phyloP scores from a whole-genome alignment of 495 filamentous ascomycete genomes.

The Symbiotaphrina buchneri region DNA sequence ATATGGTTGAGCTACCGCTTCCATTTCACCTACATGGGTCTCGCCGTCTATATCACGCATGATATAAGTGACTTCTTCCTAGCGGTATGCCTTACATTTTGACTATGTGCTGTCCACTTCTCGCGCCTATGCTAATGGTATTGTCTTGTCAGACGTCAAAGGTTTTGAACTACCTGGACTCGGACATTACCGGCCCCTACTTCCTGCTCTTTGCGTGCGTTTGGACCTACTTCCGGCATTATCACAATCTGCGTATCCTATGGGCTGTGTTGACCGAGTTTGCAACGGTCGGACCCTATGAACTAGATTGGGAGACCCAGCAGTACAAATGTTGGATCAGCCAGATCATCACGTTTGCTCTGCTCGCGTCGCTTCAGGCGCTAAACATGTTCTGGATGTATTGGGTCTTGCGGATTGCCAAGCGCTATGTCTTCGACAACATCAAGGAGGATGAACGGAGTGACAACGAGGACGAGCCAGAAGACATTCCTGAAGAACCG shows the following conservation, averaged over 20 bases:
- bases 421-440: constrained; percentile 28
- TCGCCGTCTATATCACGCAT: constrained; percentile 92
- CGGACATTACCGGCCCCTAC: constrained; percentile 53
- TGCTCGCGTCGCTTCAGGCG: constrained; percentile 54
- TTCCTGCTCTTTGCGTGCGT: constrained; percentile 61
- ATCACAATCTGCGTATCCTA: constrained; percentile 73
- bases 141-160: constrained; percentile 60
- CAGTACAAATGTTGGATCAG: constrained; percentile 68
- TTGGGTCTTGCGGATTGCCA: constrained; percentile 53
- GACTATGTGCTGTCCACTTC: not conserved
- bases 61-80: constrained; percentile 96
- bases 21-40: constrained; percentile 95
- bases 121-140: not conserved
- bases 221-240: constrained; percentile 89
- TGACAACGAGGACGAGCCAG: constrained; percentile 35
- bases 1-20: constrained; percentile 86
- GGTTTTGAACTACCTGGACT: constrained; percentile 79
- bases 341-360: constrained; percentile 44
- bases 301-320: constrained; percentile 62
- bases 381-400: constrained; percentile 80
- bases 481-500: constrained; percentile 5
- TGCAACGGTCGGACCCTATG: constrained; percentile 69
- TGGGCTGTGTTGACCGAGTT: constrained; percentile 73
- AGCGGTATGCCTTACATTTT: constrained; percentile 35
- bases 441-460: constrained; percentile 31